These are phyloP conservation scores for Claviceps purpurea DNA, from an alignment of 2,329 filamentous ascomycete genomes.

Conservation along the genomic window DNA sequence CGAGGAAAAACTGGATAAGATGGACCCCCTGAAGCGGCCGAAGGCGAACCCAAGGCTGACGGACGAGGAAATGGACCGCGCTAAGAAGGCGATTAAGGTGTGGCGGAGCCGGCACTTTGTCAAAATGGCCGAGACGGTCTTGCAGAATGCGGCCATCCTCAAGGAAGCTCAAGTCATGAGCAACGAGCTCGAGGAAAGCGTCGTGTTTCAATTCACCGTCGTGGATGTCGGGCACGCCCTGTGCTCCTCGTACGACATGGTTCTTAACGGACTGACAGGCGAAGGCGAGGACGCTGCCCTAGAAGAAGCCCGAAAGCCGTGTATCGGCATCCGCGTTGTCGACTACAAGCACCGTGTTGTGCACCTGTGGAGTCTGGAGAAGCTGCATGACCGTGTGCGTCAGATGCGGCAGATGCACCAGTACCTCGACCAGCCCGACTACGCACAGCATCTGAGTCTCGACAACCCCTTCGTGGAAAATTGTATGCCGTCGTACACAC, in stretches of 20 bases:
- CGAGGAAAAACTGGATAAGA: constrained; percentile 68
- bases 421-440: constrained; percentile 90
- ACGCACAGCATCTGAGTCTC: constrained; percentile 80
- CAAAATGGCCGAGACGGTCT: constrained; percentile 80
- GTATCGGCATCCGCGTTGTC: constrained; percentile 77
- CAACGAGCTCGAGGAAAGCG: constrained; percentile 83
- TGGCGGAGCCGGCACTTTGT: constrained; percentile 84
- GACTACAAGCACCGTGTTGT: constrained; percentile 80
- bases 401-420: constrained; percentile 96
- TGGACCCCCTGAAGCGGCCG: constrained; percentile 50
- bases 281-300: constrained; percentile 75
- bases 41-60: constrained; percentile 52
- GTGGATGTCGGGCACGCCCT: constrained; percentile 79
- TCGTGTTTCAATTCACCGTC: constrained; percentile 90
- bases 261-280: constrained; percentile 75
- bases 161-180: constrained; percentile 98
- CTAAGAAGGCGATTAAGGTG: constrained; percentile 50
- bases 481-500: constrained; percentile 82
- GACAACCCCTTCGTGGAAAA: constrained; percentile 88
- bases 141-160: constrained; percentile 74
- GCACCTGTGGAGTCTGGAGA: constrained; percentile 88
- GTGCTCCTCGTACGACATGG: constrained; percentile 92
- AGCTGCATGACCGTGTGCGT: constrained; percentile 73
- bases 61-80: constrained; percentile 58
- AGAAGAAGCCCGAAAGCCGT: constrained; percentile 74